phyloP scores from a whole-genome alignment of 2,329 filamentous ascomycete species.

The Exophiala mesophila region DNA sequence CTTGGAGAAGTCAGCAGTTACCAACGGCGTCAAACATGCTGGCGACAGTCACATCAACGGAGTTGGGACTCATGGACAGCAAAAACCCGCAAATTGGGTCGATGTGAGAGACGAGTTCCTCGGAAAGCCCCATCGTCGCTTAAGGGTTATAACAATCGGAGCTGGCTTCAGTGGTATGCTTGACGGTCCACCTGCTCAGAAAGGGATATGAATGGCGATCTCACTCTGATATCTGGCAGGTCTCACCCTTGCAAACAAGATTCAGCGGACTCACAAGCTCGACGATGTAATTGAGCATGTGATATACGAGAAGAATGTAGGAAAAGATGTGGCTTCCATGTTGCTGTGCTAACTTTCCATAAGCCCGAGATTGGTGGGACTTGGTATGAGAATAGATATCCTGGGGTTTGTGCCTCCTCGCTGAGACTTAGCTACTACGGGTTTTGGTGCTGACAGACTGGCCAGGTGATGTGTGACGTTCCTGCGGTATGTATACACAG shows the following conservation, averaged over 20 bases:
- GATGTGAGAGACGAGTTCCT: conserved; percentile 8
- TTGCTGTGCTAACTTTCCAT: conserved; percentile 1
- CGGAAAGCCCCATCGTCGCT: conserved; percentile 5
- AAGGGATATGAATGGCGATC: neutral
- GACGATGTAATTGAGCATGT: conserved; percentile 17
- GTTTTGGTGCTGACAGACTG: neutral
- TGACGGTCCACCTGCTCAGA: no score
- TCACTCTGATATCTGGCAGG: conserved; percentile 8
- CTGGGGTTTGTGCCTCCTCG: conserved; percentile 15
- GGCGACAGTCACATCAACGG: neutral
- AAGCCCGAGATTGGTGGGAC: conserved; percentile 27
- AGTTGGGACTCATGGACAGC: neutral
- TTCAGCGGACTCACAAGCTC: conserved; percentile 20
- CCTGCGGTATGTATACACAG: conserved; percentile 8
- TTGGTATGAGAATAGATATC: conserved; percentile 27
- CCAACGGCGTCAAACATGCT: neutral
- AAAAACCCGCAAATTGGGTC: conserved; percentile 7
- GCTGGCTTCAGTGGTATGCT: conserved; percentile 19
- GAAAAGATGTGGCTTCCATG: neutral
- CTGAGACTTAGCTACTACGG: neutral
- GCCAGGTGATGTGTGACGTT: conserved; percentile 22
- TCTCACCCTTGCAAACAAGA: conserved; percentile 24
- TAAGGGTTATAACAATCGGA: conserved; percentile 24
- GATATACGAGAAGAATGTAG: conserved; percentile 26
- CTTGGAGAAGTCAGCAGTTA: conserved; percentile 1